These are phyloP conservation scores for Nepenthes alata DNA, from an alignment of 179 eudicot species.

Conservation along the genomic window DNA sequence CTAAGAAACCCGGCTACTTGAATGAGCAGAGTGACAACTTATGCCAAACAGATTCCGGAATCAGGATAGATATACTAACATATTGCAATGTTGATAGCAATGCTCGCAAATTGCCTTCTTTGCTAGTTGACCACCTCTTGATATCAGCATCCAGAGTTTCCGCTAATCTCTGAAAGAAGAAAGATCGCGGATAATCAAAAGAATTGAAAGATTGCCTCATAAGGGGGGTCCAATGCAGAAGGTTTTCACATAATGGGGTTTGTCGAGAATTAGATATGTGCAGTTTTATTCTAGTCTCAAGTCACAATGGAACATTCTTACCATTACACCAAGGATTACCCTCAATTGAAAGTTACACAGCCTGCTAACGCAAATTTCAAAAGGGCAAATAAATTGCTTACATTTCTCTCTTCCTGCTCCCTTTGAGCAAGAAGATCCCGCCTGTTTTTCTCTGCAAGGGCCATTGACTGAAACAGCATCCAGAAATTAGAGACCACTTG, in stretches of 20 bases:
- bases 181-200: conserved; percentile 4
- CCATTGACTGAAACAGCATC: conserved; percentile 63
- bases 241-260: no score
- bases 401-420: conserved; percentile 97
- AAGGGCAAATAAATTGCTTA: conserved; percentile 17
- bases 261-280: no score
- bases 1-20: background rate
- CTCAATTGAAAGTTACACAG: background rate
- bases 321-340: no score
- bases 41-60: background rate
- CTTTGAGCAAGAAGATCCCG: conserved; percentile 78
- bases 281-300: no score
- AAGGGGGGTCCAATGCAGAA: no score
- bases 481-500: conserved; percentile 6
- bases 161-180: conserved; percentile 59
- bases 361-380: background rate
- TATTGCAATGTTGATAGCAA: conserved; percentile 94
- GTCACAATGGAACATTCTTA: no score
- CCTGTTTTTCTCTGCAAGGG: conserved; percentile 87
- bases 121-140: conserved; percentile 92
- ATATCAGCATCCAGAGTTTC: conserved; percentile 91
- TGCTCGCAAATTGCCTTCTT: conserved; percentile 91
- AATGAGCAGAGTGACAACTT: background rate
- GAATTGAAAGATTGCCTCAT: background rate
- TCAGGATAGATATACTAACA: conserved; percentile 34